A percentile compares a stretch with the other conserved stretches of the same genome.
Evolutionary conservation across 768 basidiomycete species (phyloP).

Genomic region (Gymnopilus dilepis): DNA sequence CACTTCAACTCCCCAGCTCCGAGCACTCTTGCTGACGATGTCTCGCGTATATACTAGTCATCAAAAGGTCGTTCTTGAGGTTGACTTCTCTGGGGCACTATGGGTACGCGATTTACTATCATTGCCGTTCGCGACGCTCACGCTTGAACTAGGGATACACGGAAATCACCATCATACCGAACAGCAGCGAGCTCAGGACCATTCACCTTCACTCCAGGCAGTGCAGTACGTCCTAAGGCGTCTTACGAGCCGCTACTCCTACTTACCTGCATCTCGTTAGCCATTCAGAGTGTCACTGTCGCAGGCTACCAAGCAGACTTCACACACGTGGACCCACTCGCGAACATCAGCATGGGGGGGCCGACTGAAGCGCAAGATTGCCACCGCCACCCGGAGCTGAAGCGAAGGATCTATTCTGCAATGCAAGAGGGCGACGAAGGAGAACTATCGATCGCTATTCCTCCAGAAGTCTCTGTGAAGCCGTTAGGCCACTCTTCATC

Average conservation of each 20-base stretch:
- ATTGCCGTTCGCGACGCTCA: slow-evolving; percentile 23
- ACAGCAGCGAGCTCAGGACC: slow-evolving; percentile 76
- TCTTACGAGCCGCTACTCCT: not conserved
- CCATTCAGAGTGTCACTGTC: slow-evolving; percentile 75
- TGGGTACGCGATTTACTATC: slow-evolving; percentile 58
- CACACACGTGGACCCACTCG: slow-evolving; percentile 76
- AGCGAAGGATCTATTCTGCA: slow-evolving; percentile 89
- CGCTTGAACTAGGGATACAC: slow-evolving; percentile 77
- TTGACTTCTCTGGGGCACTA: slow-evolving; percentile 88
- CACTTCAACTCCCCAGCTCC: slow-evolving; percentile 30
- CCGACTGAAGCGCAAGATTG: slow-evolving; percentile 70
- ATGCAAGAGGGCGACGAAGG: slow-evolving; percentile 93
- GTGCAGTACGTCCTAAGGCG: slow-evolving; percentile 62
- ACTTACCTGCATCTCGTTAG: slow-evolving; percentile 37
- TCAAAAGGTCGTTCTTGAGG: slow-evolving; percentile 94
- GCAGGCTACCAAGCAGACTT: slow-evolving; percentile 77
- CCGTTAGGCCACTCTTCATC: slow-evolving; percentile 55
- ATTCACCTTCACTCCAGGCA: slow-evolving; percentile 90
- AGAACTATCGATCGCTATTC: slow-evolving; percentile 89
- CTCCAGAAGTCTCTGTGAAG: slow-evolving; percentile 69
- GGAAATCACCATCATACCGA: slow-evolving; percentile 88
- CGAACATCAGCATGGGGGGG: slow-evolving; percentile 61
- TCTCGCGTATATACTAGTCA: slow-evolving; percentile 77
- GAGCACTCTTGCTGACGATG: slow-evolving; percentile 44
- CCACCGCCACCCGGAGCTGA: slow-evolving; percentile 90